phyloP scores from a whole-genome alignment of 495 filamentous ascomycete species.

The Aspergillus coremiiformis region DNA sequence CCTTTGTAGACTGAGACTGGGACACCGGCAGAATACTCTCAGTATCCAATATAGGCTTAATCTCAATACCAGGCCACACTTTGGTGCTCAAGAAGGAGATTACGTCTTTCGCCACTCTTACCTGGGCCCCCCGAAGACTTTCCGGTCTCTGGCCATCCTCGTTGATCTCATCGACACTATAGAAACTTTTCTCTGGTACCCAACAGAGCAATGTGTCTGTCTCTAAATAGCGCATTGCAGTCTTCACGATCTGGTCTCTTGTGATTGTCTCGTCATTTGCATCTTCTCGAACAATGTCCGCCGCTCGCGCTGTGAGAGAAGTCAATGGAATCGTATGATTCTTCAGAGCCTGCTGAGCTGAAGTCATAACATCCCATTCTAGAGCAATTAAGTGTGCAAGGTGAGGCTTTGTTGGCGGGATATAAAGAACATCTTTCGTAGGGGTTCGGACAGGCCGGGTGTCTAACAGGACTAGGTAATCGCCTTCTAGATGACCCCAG shows the following conservation, averaged over 20 bases:
- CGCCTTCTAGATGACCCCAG: slow-evolving; percentile 38
- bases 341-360: slow-evolving; percentile 66
- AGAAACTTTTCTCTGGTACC: slow-evolving; percentile 54
- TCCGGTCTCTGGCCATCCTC: slow-evolving; percentile 29
- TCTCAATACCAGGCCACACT: slow-evolving; percentile 81
- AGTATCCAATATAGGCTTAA: slow-evolving; percentile 66
- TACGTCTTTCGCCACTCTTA: slow-evolving; percentile 55
- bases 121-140: slow-evolving; percentile 66
- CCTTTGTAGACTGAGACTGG: slow-evolving; percentile 64
- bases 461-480: slow-evolving; percentile 71
- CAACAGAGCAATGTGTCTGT: slow-evolving; percentile 95
- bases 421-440: slow-evolving; percentile 57
- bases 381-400: slow-evolving; percentile 81
- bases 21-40: slow-evolving; percentile 61
- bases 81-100: slow-evolving; percentile 58
- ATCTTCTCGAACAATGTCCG: slow-evolving; percentile 68
- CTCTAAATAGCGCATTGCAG: slow-evolving; percentile 75
- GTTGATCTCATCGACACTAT: slow-evolving; percentile 22
- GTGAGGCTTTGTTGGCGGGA: slow-evolving; percentile 68
- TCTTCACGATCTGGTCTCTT: slow-evolving; percentile 53
- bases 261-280: slow-evolving; percentile 35
- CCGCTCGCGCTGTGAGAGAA: slow-evolving; percentile 67
- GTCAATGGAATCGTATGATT: slow-evolving; percentile 87
- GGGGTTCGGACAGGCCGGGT: slow-evolving; percentile 70
- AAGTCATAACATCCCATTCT: slow-evolving; percentile 84